These are phyloP conservation scores for Austroboletus novae-zelandiae DNA, from an alignment of 1,284 basidiomycete species.

Conservation along the genomic window DNA sequence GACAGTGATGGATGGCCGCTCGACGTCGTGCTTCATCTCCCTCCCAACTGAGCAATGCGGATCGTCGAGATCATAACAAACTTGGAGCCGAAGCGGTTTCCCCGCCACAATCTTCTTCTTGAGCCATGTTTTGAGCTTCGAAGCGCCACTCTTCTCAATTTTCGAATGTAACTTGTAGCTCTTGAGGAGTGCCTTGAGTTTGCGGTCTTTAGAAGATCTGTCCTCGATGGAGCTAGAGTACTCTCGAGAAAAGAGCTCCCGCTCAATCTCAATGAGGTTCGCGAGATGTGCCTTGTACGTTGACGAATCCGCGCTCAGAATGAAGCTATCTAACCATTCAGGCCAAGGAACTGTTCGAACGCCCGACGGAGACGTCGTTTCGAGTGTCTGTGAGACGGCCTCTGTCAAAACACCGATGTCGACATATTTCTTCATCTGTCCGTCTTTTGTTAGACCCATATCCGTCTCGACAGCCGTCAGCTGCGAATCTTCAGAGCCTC, in stretches of 20 bases:
- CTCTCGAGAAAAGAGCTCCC: conserved; percentile 33
- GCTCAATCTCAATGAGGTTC: conserved; percentile 39
- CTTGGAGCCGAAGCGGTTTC: conserved; percentile 35
- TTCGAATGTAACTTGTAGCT: conserved; percentile 40
- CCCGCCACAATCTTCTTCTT: conserved; percentile 50
- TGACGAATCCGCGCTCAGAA: conserved; percentile 34
- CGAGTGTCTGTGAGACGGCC: conserved; percentile 12
- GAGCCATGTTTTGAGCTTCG: conserved; percentile 60
- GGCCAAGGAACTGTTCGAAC: conserved; percentile 36
- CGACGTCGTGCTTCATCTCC: conserved; percentile 32
- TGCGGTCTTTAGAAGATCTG: conserved; percentile 33
- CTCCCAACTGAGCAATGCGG: conserved; percentile 39
- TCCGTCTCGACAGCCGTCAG: conserved; percentile 41
- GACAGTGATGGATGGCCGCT: conserved; percentile 22
- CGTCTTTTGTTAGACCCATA: conserved; percentile 17
- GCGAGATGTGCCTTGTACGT: conserved; percentile 37
- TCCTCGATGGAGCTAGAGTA: conserved; percentile 27
- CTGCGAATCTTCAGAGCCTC: conserved; percentile 59
- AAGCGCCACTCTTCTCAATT: conserved; percentile 36
- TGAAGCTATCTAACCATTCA: conserved; percentile 37
- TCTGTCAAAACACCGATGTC: conserved; percentile 28
- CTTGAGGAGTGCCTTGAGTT: conserved; percentile 37
- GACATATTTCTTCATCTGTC: conserved; percentile 16
- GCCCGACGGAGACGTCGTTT: conserved; percentile 25
- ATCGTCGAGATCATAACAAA: conserved; percentile 37